phyloP scores from a whole-genome alignment of 1,284 basidiomycete genomes.

The Ganoderma boninense region DNA sequence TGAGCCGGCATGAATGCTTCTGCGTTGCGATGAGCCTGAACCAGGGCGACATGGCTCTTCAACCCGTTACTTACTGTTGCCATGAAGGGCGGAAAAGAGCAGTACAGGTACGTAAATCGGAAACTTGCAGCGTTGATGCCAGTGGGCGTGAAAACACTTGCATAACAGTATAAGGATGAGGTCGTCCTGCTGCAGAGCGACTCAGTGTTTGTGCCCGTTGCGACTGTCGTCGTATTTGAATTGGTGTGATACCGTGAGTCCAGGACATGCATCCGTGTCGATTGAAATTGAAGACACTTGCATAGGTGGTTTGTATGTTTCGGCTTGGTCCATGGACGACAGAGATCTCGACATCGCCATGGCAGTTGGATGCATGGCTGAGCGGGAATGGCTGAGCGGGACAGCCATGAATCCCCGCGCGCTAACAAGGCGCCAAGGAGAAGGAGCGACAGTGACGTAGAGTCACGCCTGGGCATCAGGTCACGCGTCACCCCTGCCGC shows the following conservation, averaged over 20 bases:
- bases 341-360: not conserved
- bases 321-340: not conserved
- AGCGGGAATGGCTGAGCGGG: too few species aligned
- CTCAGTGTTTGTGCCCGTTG: not conserved
- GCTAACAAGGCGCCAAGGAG: not conserved
- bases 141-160: not conserved
- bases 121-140: not conserved
- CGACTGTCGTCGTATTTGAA: not conserved
- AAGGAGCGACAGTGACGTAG: constrained; percentile 17
- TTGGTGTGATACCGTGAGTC: not conserved
- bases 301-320: not conserved
- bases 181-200: not conserved
- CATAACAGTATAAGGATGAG: not conserved
- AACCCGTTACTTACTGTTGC: not conserved
- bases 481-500: constrained; percentile 14
- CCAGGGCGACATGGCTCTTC: not conserved
- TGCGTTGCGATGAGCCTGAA: not conserved
- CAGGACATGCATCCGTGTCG: not conserved
- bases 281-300: not conserved
- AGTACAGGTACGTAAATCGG: not conserved
- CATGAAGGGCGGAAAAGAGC: not conserved
- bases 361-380: not conserved
- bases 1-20: not conserved
- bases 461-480: not conserved
- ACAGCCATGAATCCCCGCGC: not conserved